phyloP scores from a whole-genome alignment of 78 protist species.

The Polysphondylium violaceum region DNA sequence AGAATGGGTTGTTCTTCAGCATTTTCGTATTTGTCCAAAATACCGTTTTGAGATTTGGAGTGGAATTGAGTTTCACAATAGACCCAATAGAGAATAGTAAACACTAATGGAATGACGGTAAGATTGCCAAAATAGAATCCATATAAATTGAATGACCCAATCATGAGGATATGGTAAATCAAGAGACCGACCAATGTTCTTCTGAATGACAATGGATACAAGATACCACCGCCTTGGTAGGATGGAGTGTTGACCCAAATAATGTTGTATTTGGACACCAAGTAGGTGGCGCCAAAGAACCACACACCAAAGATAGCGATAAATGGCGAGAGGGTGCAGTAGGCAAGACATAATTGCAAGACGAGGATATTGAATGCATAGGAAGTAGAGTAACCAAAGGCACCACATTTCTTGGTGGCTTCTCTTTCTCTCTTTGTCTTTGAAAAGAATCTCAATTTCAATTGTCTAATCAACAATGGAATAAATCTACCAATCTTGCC shows the following conservation, averaged over 20 bases:
- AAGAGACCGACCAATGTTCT: constrained; percentile 32
- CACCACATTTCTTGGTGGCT: not conserved
- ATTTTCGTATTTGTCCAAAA: constrained; percentile 30
- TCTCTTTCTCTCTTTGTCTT: constrained; percentile 60
- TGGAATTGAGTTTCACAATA: constrained; percentile 5
- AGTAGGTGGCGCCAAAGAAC: constrained; percentile 51
- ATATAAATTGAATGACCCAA: constrained; percentile 76
- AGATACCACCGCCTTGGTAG: constrained; percentile 61
- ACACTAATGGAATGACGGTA: constrained; percentile 15
- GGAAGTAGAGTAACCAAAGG: constrained; percentile 15
- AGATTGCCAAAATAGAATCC: constrained; percentile 57
- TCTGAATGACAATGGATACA: constrained; percentile 40
- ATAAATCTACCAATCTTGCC: constrained; percentile 1
- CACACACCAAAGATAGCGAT: constrained; percentile 67
- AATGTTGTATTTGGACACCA: constrained; percentile 65
- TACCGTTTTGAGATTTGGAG: constrained; percentile 32
- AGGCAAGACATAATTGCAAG: constrained; percentile 48
- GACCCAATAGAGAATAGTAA: constrained; percentile 4
- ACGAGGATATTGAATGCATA: constrained; percentile 36
- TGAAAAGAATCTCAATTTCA: constrained; percentile 22
- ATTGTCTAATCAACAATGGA: constrained; percentile 1
- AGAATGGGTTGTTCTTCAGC: not conserved
- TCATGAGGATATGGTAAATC: constrained; percentile 75
- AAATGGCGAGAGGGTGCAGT: constrained; percentile 68
- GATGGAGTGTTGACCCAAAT: constrained; percentile 67